phyloP scores from a whole-genome alignment of 176 grass and related monocot species.

The Hsuehochloa calcarea region DNA sequence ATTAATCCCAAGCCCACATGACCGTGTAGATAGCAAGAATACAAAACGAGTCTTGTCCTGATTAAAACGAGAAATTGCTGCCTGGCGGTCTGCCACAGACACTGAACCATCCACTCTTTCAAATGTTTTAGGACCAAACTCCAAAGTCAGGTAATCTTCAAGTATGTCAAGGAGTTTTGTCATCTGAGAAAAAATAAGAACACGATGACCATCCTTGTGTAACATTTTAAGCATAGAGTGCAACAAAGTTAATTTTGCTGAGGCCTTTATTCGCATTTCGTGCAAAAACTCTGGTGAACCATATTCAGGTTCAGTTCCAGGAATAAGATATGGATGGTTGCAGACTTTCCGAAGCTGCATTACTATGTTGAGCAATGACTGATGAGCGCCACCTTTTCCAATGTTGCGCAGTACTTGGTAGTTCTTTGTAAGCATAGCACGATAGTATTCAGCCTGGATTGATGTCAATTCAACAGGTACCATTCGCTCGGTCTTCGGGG shows the following conservation, averaged over 20 bases:
- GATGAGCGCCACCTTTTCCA: slow-evolving; percentile 79
- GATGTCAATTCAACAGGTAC: slow-evolving; percentile 95
- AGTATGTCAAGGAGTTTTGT: slow-evolving; percentile 99
- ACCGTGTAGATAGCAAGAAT: slow-evolving; percentile 94
- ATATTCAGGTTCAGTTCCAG: slow-evolving; percentile 95
- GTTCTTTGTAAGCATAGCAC: slow-evolving; percentile 98
- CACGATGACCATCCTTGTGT: slow-evolving; percentile 80
- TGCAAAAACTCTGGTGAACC: slow-evolving; percentile 87
- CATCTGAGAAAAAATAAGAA: slow-evolving; percentile 99
- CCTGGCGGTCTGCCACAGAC: slow-evolving; percentile 84
- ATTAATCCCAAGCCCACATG: slow-evolving; percentile 99
- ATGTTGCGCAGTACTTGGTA: slow-evolving; percentile 89
- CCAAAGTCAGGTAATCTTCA: slow-evolving; percentile 85
- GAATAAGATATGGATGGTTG: slow-evolving; percentile 98
- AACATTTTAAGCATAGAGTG: slow-evolving; percentile 96
- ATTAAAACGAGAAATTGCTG: slow-evolving; percentile 93
- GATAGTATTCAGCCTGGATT: slow-evolving; percentile 96
- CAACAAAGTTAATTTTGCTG: slow-evolving; percentile 81
- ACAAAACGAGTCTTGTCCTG: slow-evolving; percentile 97
- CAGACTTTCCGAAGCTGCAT: slow-evolving; percentile 99
- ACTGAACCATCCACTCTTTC: slow-evolving; percentile 96
- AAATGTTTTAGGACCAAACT: slow-evolving; percentile 87
- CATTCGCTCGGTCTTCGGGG: slow-evolving; percentile 92
- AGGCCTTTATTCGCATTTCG: slow-evolving; percentile 99
- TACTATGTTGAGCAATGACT: slow-evolving; percentile 95